Evolutionary conservation across 1,284 basidiomycete genomes (phyloP).

Genomic region (Sanghuangporus weigelae): DNA sequence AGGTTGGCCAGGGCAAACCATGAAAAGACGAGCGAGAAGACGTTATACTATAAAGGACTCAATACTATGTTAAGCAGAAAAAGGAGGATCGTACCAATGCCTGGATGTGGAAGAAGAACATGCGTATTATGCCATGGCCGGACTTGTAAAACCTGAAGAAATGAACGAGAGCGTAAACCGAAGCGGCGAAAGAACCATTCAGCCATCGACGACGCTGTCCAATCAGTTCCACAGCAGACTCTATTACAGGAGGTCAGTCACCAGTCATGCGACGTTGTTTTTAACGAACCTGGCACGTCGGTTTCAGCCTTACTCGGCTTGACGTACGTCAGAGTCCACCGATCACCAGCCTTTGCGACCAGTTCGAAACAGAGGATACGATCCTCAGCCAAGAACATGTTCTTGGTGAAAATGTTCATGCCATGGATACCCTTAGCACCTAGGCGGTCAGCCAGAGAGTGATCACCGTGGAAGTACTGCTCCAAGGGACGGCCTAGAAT

Average conservation of each 20-base stretch:
- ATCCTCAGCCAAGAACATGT: constrained; percentile 95
- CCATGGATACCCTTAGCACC: constrained; percentile 94
- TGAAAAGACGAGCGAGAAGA: constrained; percentile 78
- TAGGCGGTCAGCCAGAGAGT: constrained; percentile 87
- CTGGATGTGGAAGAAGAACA: constrained; percentile 95
- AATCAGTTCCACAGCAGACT: constrained; percentile 86
- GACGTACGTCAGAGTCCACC: constrained; percentile 91
- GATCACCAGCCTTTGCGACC: constrained; percentile 82
- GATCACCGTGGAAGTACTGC: constrained; percentile 99
- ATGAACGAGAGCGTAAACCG: constrained; percentile 92
- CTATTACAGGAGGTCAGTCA: constrained; percentile 28
- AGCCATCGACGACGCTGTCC: constrained; percentile 95
- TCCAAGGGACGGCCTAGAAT: constrained; percentile 90
- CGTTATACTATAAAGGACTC: constrained; percentile 53
- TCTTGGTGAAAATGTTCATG: constrained; percentile 98
- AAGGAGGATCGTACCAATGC: constrained; percentile 56
- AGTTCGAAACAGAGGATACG: constrained; percentile 96
- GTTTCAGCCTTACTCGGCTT: constrained; percentile 96
- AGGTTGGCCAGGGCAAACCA: constrained; percentile 93
- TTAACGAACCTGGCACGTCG: constrained; percentile 60
- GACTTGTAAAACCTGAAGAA: constrained; percentile 90
- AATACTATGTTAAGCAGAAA: constrained; percentile 7
- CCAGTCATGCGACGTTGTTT: neutral
- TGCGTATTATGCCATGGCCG: constrained; percentile 77
- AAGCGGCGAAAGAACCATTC: constrained; percentile 96